Evolutionary conservation across 129 eudicot genomes (phyloP), one percentile per base, ranked within the genome.

Genomic region (Pseudognaphalium luteoalbum): DNA sequence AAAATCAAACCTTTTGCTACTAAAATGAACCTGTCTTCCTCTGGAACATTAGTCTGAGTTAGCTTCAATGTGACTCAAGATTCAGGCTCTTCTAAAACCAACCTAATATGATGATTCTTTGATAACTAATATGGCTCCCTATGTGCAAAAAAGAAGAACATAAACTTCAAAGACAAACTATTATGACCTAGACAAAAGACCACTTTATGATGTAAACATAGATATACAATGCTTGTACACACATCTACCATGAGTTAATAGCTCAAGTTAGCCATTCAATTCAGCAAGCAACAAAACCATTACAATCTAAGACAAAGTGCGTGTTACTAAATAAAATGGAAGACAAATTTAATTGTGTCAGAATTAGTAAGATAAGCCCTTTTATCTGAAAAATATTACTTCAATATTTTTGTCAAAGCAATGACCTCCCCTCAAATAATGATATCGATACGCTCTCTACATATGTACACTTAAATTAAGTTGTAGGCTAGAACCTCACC

Each of bases 1-100:
- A 32, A 32, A 41, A 15, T 12, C 4, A 2, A 59, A 51, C 1
- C 58, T 22, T 9, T 4, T 20, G 3, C 50, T 2, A 20, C 14
- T 1, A 62, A 51, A 28, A 81, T 78, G 35, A 63, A 90, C 98
- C 96, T 90, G 85, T 93, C 98, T 82, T 93, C 98, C 79, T 93
- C 96, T 0, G 98, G 98, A 52, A 93, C 93, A 79, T 91, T 93
- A 17, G 93, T 87, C 68, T 91, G 98, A 5, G 87, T 86, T 81
- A 93, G 68, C 81, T 86, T 93, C 14, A 93, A 72, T 8, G 97
- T 93, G 15, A 87, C 77, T 15, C 98, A 96, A 72, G 97, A 74
- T 78, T 91, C 97, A 22, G 98, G 97, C 77, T 93, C 97, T 15
- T 93, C 98, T 54, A 93, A 82, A 67, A 86, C 78, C 54, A 93